Percentiles rank a stretch among this genome's conserved stretches.
Evolutionary conservation across 169 alveolate genomes (phyloP).

Genomic region (Cystoisospora suis): DNA sequence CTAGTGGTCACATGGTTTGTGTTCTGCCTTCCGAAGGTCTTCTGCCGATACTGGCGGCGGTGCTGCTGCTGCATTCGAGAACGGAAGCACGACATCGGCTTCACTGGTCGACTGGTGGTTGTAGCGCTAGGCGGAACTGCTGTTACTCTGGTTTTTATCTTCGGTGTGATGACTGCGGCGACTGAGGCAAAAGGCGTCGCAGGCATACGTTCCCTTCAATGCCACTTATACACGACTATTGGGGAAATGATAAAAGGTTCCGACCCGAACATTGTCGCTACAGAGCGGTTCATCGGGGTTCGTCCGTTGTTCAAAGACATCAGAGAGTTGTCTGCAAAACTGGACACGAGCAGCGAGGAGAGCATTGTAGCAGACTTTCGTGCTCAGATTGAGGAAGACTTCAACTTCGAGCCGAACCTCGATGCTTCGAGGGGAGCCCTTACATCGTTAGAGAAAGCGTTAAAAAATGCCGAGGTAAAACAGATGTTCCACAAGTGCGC

Average conservation of each 20-base stretch:
- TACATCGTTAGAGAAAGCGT: background rate
- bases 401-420: background rate
- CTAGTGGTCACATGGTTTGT: background rate
- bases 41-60: slow-evolving; percentile 13
- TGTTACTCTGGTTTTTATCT: background rate
- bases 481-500: background rate
- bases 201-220: slow-evolving; percentile 11
- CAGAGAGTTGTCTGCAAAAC: slow-evolving; percentile 1
- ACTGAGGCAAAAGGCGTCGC: background rate
- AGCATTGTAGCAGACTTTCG: background rate
- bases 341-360: background rate
- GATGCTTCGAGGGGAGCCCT: background rate
- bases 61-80: slow-evolving; percentile 24
- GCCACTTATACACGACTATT: slow-evolving; percentile 22
- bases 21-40: slow-evolving; percentile 6
- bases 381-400: background rate
- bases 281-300: slow-evolving; percentile 9
- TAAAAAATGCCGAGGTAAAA: background rate
- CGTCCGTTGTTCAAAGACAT: background rate
- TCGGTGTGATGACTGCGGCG: background rate
- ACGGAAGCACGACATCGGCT: background rate
- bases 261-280: background rate
- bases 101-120: background rate
- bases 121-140: background rate
- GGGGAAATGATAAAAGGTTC: slow-evolving; percentile 20